A percentile compares a stretch with the other conserved stretches of the same genome.
Conservation (phyloP, 2,329 filamentous ascomycete genomes). For the Colletotrichum sidae region DNA sequence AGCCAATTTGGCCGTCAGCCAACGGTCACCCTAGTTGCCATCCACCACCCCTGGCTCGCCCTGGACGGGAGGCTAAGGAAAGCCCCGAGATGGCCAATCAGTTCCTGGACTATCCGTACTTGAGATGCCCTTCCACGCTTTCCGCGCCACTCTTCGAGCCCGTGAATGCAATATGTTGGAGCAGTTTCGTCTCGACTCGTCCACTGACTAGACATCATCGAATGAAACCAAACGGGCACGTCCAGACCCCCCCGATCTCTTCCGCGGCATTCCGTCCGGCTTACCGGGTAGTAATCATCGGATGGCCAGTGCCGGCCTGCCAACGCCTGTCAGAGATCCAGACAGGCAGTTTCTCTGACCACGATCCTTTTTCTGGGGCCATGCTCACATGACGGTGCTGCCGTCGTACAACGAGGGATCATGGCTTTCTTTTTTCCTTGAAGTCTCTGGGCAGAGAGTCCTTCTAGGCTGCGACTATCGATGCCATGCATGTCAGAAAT, state of each 20-base stretch:
- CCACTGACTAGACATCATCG: no score
- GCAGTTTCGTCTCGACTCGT: neutral
- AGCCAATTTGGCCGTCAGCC: no score
- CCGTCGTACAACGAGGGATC: neutral
- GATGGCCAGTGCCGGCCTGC: constrained; percentile 19
- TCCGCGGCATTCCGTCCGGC: constrained; percentile 5
- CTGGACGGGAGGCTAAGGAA: constrained; percentile 4
- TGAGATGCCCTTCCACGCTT: neutral
- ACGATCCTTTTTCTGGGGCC: constrained; percentile 1
- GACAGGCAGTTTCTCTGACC: neutral
- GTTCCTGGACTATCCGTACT: neutral
- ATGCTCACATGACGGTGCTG: neutral
- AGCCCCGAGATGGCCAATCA: neutral
- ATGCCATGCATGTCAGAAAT: constrained; percentile 11
- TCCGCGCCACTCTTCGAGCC: neutral
- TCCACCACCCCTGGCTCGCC: neutral
- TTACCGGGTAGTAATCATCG: neutral
- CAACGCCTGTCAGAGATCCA: constrained; percentile 9
- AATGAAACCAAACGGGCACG: no score
- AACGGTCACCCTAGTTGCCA: no score
- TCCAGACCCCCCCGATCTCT: neutral
- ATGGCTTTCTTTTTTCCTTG: neutral
- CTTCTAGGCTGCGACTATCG: neutral
- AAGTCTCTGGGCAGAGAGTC: neutral
- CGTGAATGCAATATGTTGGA: neutral